Evolutionary conservation across 768 basidiomycete genomes (phyloP), one percentile per base, ranked within the genome.

Genomic region (Pleurotus tuoliensis): DNA sequence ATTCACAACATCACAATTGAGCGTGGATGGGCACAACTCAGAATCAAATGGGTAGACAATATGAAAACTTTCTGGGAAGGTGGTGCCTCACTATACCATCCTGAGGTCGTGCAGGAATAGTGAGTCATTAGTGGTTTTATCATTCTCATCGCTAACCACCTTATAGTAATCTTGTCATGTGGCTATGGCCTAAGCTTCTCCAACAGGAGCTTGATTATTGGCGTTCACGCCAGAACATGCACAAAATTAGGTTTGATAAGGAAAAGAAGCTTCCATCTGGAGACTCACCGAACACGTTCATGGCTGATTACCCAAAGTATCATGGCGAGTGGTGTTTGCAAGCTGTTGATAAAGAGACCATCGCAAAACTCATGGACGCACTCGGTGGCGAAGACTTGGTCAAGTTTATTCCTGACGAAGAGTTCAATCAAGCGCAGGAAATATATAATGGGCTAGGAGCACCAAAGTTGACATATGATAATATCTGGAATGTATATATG

Each of bases 1-100:
- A 51, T 70, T 15, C 59, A 69, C 27, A 69, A 71, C 40, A 67
- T 67, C 18, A 62, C 66, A 1, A 65, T 72, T 38, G 71, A 73
- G 39, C 56, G 65, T 16, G 58, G 63, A 2, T 74, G 72, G 72
- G 59, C 64, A 9, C 56, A 37, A 4, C 55, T 73, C 1, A 48
- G 65, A 3, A 30, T 66, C 4, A 54, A 72, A 13, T 70, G 61
- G 58, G 70, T 68, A 18, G 70, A 71, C 27, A 72, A 65, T 55
- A 64, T 67, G 4, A 56, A 59, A 27, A 34, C 63, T 1, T 64
- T 64, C 18, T 70, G 61, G 52, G 56, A 62, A 22, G 61, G 56
- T 16, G 65, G 65, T 0, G 7, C 22, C 1, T 58, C 56, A 9
- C 49, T 66, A 1, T 71, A 67, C 47, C 61, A 66, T 58, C 47